Conservation (phyloP, 768 basidiomycete genomes). For the Pseudohyphozyma bogoriensis region DNA sequence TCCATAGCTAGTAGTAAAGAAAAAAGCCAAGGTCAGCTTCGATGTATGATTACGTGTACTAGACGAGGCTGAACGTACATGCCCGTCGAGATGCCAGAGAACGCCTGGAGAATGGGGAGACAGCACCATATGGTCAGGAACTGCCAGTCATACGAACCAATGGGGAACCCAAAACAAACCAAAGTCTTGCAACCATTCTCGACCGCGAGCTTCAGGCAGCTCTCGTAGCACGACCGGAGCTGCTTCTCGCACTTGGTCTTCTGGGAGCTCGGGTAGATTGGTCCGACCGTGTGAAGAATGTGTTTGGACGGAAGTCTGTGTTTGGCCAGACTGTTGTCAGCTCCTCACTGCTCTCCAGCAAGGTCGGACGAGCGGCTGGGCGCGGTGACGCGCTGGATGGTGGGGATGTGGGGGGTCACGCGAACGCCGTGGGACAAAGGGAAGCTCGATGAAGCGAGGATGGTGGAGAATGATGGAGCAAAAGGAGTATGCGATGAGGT, state of each 20-base stretch:
- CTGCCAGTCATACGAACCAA: neutral
- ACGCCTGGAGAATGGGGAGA: neutral
- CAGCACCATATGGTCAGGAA: neutral
- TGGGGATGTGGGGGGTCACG: no score
- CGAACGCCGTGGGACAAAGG: no score
- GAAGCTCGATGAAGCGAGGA: no score
- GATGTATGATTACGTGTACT: neutral
- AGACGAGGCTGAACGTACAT: neutral
- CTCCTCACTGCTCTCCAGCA: no score
- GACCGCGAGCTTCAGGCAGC: conserved; percentile 11
- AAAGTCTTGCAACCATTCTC: conserved; percentile 11
- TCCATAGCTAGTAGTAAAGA: conserved; percentile 9
- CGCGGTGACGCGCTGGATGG: no score
- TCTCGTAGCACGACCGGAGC: conserved; percentile 16
- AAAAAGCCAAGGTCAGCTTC: neutral
- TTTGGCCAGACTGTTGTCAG: no score
- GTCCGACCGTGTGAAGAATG: conserved; percentile 23
- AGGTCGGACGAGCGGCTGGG: no score
- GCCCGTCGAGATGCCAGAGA: conserved; percentile 20
- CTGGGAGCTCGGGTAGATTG: neutral
- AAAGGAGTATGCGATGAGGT: no score
- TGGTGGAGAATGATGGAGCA: no score
- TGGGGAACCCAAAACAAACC: no score
- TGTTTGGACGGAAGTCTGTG: conserved; percentile 8
- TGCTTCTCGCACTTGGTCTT: neutral